Percentiles rank a stretch among this genome's conserved stretches.
Evolutionary conservation across 2,329 filamentous ascomycete species (phyloP).

Genomic region (Drechslera avenae): DNA sequence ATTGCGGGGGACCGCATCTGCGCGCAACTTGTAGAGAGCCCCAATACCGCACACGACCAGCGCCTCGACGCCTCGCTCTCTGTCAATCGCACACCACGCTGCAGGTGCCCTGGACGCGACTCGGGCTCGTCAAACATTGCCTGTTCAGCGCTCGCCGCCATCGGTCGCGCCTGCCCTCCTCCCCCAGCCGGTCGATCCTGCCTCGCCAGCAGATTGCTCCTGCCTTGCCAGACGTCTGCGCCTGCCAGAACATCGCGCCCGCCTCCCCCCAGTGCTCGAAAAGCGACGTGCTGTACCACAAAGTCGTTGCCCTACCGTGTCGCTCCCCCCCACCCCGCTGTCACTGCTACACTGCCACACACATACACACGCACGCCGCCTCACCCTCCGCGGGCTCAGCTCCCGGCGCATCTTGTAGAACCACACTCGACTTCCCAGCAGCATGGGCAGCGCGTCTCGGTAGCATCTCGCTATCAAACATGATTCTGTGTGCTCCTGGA

Average conservation of each 20-base stretch:
- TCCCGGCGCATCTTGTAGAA: constrained; percentile 16
- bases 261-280: constrained; percentile 1
- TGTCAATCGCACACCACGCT: constrained; percentile 5
- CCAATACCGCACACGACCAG: constrained; percentile 22
- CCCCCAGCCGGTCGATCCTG: not conserved
- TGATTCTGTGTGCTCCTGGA: constrained; percentile 40
- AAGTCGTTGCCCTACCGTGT: constrained; percentile 30
- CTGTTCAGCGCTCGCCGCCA: no score
- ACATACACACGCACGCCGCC: not conserved
- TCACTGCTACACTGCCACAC: constrained; percentile 10
- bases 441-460: constrained; percentile 44
- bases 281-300: constrained; percentile 12
- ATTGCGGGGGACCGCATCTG: constrained; percentile 35
- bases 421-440: constrained; percentile 28
- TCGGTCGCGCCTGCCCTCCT: no score
- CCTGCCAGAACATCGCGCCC: not conserved
- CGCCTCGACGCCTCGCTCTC: constrained; percentile 12
- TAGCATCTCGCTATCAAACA: constrained; percentile 39
- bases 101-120: constrained; percentile 3
- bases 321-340: constrained; percentile 24
- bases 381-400: constrained; percentile 2
- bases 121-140: no score
- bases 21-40: constrained; percentile 21
- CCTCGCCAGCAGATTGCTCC: constrained; percentile 8
- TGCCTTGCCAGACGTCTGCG: constrained; percentile 11